Percentiles rank a stretch among this genome's conserved stretches.
Evolutionary conservation across 345 rosid species (phyloP).

Genomic region (Cardamine chenopodiifolia): DNA sequence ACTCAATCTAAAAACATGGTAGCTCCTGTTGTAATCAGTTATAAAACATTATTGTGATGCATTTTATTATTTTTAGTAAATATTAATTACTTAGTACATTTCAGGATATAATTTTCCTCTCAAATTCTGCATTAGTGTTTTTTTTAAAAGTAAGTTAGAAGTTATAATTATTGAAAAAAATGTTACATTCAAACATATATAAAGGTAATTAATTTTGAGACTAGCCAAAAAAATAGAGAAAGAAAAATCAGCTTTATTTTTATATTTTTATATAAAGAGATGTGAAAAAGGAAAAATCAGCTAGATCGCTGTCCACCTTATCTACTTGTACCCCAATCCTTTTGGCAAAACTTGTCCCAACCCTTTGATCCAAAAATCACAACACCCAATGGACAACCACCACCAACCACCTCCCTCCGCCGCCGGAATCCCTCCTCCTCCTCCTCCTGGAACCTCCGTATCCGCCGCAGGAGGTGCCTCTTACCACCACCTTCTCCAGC

Average conservation of each 20-base stretch:
- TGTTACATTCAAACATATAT: too few relatives aligned
- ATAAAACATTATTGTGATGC: neutral
- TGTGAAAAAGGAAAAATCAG: constrained; percentile 14
- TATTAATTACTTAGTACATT: neutral
- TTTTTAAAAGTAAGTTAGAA: neutral
- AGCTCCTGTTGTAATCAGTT: neutral
- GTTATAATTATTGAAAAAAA: too few relatives aligned
- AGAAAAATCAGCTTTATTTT: too few relatives aligned
- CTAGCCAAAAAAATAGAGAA: neutral
- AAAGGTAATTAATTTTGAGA: neutral
- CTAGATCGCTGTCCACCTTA: constrained; percentile 45
- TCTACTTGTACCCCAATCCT: constrained; percentile 32
- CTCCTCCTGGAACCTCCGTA: constrained; percentile 38
- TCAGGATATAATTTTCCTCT: neutral
- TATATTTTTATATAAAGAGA: too few relatives aligned
- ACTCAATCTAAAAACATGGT: neutral
- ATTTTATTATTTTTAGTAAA: neutral
- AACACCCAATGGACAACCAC: constrained; percentile 53
- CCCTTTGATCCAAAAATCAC: constrained; percentile 34
- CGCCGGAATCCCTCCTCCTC: constrained; percentile 43
- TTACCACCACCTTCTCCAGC: constrained; percentile 81
- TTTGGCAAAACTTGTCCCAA: constrained; percentile 16
- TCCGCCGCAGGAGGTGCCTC: constrained; percentile 52
- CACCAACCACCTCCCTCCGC: constrained; percentile 61
- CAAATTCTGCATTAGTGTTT: neutral